Evolutionary conservation across 257 asterid genomes (phyloP), one percentile per base, ranked within the genome.

Genomic region (Ajuga chamaepitys): DNA sequence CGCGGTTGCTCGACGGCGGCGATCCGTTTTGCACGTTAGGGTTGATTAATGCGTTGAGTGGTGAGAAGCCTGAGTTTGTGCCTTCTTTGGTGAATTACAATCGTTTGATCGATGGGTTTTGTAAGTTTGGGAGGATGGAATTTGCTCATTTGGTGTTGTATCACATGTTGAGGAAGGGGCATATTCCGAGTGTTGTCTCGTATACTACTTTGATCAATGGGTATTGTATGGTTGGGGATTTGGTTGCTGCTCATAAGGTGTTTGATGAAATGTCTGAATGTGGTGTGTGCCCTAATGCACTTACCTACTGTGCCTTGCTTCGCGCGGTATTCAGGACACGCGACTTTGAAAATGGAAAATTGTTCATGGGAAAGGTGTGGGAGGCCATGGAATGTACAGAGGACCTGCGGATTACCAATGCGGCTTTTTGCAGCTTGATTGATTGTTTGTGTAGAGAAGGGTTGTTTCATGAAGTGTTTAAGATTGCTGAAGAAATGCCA

Each of bases 11-110:
- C 8, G 68, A 84, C 42, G 85, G 86, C 0, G 70, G 71, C 30
- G 75, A 75, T 14, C 88, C 91, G 0, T 59, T 45, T 21, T 51
- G 70, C 3, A 89, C 97, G 4, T 54, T 81, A 62, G 67, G 77
- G 7, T 71, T 89, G 65, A 61, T 93, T 0, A 77, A 76, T 11
- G 64, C 77, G 40, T 79, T 93, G 78, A 48, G 72, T 10, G 45
- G 9, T 11, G 86, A 69, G 68, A 87, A 84, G 73, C 95, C 95
- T 2, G 73, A 81, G 38, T 89, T 87, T 61, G 96, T 93, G 47
- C 96, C 96, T 25, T 82, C 89, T 20, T 71, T 93, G 79, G 77
- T 84, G 73, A 93, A 85, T 77, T 87, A 80, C 74, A 89, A 93
- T 41, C 95, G 97, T 18, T 44, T 93, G 81, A 66, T 85, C 44